Evolutionary conservation across 2,329 filamentous ascomycete species (phyloP).

Genomic region (Cryphonectria japonica): DNA sequence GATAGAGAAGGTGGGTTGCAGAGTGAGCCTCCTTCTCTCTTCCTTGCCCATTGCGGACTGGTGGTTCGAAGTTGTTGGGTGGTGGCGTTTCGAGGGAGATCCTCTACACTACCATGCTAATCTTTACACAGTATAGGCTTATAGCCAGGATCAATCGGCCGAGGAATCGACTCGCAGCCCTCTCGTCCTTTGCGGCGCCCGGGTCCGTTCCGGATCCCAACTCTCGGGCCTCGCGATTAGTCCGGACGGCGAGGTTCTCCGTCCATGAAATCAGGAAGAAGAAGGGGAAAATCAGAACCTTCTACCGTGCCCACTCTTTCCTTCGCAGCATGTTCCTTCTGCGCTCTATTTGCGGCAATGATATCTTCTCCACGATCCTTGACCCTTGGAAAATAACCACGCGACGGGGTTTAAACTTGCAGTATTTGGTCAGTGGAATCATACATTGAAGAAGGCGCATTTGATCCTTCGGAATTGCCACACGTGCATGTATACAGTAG

Average conservation of each 20-base stretch:
- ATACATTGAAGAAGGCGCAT: neutral
- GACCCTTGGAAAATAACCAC: neutral
- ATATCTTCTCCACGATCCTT: neutral
- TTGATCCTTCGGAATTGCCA: neutral
- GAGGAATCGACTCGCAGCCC: neutral
- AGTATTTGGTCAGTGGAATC: neutral
- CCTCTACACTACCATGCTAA: neutral
- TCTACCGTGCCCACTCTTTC: neutral
- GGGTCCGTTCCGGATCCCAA: slow-evolving; percentile 1
- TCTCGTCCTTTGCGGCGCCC: neutral
- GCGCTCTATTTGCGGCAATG: neutral
- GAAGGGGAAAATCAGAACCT: neutral
- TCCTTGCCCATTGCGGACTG: neutral
- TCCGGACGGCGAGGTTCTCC: neutral
- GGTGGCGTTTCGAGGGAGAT: neutral
- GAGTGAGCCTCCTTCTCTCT: neutral
- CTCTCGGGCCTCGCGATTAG: slow-evolving; percentile 12
- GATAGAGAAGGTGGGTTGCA: too few species aligned
- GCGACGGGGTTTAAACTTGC: neutral
- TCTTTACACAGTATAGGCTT: neutral
- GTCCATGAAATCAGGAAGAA: neutral
- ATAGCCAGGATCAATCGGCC: neutral
- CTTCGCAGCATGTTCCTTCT: neutral
- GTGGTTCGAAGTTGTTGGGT: neutral
- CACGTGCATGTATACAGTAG: neutral